Conservation (phyloP, 2,329 filamentous ascomycete genomes). For the Clathrospora elynae region DNA sequence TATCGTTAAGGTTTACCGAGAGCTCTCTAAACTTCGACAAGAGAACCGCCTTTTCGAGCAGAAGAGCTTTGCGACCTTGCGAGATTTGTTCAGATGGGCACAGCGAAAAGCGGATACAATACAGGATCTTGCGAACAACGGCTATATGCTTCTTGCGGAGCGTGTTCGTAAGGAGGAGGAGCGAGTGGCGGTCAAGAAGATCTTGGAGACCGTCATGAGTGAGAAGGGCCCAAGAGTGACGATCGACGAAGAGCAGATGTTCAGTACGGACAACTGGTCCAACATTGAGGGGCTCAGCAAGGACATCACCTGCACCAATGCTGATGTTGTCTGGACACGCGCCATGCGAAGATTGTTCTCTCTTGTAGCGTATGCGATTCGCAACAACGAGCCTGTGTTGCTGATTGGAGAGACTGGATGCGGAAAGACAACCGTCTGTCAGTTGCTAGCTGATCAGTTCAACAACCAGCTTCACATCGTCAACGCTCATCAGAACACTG, state of each 20-base stretch:
- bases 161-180: conserved; percentile 92
- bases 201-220: conserved; percentile 89
- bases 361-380: conserved; percentile 82
- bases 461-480: conserved; percentile 80
- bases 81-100: conserved; percentile 96
- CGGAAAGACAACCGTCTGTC: conserved; percentile 95
- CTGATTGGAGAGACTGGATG: conserved; percentile 96
- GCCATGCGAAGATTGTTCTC: conserved; percentile 93
- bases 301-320: conserved; percentile 19
- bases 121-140: conserved; percentile 87
- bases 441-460: conserved; percentile 83
- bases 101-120: conserved; percentile 81
- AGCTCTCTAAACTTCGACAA: conserved; percentile 86
- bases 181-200: conserved; percentile 77
- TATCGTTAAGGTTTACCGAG: conserved; percentile 92
- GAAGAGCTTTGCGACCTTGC: conserved; percentile 93
- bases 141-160: conserved; percentile 95
- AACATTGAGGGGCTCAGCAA: conserved; percentile 46
- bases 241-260: conserved; percentile 75
- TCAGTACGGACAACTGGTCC: conserved; percentile 56
- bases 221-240: conserved; percentile 63
- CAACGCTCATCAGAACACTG: conserved; percentile 97
- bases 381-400: conserved; percentile 90
- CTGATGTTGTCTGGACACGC: conserved; percentile 82
- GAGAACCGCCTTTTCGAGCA: conserved; percentile 92